Evolutionary conservation across 768 basidiomycete species (phyloP).

Genomic region (Podaxis rugospora): DNA sequence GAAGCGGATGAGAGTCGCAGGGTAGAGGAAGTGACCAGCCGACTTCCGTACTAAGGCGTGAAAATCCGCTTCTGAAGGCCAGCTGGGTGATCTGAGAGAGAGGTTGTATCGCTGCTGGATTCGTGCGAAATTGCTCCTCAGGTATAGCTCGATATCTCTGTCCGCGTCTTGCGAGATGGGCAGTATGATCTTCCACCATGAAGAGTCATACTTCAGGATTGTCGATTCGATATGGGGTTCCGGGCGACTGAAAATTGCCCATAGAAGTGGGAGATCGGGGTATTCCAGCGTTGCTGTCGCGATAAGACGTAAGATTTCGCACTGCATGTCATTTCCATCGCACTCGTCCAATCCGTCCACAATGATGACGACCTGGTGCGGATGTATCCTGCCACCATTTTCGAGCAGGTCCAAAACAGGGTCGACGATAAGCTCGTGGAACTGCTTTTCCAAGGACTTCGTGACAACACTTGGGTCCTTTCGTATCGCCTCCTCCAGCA

Average conservation of each 20-base stretch:
- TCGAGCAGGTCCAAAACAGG: constrained; percentile 4
- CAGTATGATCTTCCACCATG: constrained; percentile 1
- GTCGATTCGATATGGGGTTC: constrained; percentile 19
- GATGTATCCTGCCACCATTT: neutral
- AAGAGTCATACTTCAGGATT: neutral
- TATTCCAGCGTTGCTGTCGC: neutral
- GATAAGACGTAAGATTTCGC: constrained; percentile 13
- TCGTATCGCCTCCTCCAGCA: constrained; percentile 12
- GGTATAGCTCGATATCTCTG: constrained; percentile 17
- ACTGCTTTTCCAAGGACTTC: constrained; percentile 13
- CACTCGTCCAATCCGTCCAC: constrained; percentile 28
- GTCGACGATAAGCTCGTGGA: constrained; percentile 14
- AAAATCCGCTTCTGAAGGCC: constrained; percentile 19
- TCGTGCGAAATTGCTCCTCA: constrained; percentile 12
- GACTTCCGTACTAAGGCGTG: constrained; percentile 17
- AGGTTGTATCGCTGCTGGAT: constrained; percentile 11
- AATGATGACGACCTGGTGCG: constrained; percentile 12
- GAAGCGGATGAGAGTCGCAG: constrained; percentile 22
- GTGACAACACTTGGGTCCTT: constrained; percentile 15
- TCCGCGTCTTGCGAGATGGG: constrained; percentile 11
- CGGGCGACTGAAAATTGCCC: constrained; percentile 23
- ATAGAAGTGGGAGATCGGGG: constrained; percentile 16
- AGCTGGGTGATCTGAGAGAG: neutral
- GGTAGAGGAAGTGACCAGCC: constrained; percentile 23
- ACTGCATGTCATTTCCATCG: constrained; percentile 9